phyloP scores from a whole-genome alignment of 2,329 filamentous ascomycete species.

The Colletotrichum echinochloae region DNA sequence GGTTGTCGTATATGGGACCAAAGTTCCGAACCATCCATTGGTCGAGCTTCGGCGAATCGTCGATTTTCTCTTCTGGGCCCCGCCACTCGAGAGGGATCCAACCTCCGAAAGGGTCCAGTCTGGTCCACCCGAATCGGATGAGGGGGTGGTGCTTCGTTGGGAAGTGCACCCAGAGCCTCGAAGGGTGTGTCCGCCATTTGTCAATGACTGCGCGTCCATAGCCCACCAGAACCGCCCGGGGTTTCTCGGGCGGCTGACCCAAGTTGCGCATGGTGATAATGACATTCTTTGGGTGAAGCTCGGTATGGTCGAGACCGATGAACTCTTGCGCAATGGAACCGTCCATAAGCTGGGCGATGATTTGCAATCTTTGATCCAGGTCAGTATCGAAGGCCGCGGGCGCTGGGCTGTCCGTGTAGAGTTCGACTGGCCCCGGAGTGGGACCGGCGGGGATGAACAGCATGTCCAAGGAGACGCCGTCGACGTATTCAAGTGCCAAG shows the following conservation, averaged over 20 bases:
- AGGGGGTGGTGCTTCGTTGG: not conserved
- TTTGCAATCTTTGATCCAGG: not conserved
- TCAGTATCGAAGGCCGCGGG: not conserved
- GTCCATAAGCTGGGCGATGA: constrained; percentile 12
- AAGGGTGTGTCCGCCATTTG: not conserved
- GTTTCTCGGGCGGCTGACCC: not conserved
- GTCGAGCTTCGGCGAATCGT: not conserved
- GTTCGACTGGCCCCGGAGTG: not conserved
- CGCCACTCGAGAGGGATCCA: not conserved
- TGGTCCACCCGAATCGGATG: not conserved
- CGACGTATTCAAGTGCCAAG: constrained; percentile 6
- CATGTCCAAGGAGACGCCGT: not conserved
- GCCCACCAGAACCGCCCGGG: constrained; percentile 2
- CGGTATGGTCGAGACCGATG: not conserved
- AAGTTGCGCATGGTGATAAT: constrained; percentile 1
- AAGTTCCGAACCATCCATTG: not conserved
- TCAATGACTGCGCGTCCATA: not conserved
- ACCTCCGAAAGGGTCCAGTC: not conserved
- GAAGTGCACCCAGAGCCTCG: not conserved
- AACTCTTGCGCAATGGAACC: constrained; percentile 1
- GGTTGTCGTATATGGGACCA: not conserved
- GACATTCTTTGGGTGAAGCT: not conserved
- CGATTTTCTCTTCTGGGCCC: not conserved
- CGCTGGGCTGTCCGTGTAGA: not conserved
- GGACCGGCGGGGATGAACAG: not conserved